Percentiles rank a stretch among this genome's conserved stretches.
phyloP scores from a whole-genome alignment of 495 filamentous ascomycete genomes.

The Lasiosphaeria hispida region DNA sequence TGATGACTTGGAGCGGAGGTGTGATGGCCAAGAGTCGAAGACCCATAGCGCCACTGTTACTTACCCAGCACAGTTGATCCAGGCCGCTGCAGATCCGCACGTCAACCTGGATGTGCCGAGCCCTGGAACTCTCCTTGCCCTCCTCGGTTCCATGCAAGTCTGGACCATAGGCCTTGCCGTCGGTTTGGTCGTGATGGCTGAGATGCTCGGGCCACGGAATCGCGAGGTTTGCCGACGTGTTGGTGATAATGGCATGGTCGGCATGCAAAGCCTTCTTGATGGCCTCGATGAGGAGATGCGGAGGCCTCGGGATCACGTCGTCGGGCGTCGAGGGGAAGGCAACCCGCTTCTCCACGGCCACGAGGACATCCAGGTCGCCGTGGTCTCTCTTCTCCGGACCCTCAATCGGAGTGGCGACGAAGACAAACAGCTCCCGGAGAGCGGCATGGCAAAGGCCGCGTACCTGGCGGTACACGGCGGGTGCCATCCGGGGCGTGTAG shows the following conservation, averaged over 20 bases:
- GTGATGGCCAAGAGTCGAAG: neutral
- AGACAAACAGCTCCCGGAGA: conserved; percentile 45
- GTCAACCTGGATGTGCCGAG: conserved; percentile 59
- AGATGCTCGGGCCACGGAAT: conserved; percentile 47
- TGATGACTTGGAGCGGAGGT: neutral
- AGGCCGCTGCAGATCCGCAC: conserved; percentile 48
- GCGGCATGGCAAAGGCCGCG: conserved; percentile 36
- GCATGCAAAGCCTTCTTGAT: conserved; percentile 34
- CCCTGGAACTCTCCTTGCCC: conserved; percentile 7
- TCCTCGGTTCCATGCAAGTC: conserved; percentile 13
- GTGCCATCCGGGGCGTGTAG: conserved; percentile 57
- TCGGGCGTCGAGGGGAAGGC: conserved; percentile 17
- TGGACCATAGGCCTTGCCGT: neutral
- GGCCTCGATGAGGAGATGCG: conserved; percentile 12
- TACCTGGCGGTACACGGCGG: conserved; percentile 45
- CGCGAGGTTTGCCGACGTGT: conserved; percentile 40
- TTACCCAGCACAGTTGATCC: conserved; percentile 52
- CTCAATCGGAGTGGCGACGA: conserved; percentile 51
- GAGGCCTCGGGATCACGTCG: neutral
- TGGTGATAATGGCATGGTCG: conserved; percentile 25
- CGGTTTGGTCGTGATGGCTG: neutral
- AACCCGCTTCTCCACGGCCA: conserved; percentile 37
- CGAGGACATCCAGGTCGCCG: conserved; percentile 62
- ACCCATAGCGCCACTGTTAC: neutral
- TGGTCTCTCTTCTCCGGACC: conserved; percentile 54